Base-by-base conservation (phyloP, 169 alveolate genomes). In the Hammondia hammondi region DNA sequence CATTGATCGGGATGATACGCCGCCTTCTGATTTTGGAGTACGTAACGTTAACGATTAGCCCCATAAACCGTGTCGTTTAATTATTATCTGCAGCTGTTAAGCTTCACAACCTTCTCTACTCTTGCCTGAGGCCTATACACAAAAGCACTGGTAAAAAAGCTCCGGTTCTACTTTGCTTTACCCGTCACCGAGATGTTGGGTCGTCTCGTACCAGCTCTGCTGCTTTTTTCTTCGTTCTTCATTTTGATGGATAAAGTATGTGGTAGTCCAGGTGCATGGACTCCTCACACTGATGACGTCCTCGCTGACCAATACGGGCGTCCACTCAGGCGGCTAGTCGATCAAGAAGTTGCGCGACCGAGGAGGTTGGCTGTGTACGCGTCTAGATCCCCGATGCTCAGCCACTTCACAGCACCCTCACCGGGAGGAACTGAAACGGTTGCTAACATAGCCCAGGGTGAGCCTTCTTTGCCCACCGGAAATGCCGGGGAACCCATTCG, bases 351-450 rank as follows among this genome's bases (percentile, higher is more conserved):
- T 67, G 77, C 77, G 35, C 77, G 10, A 14, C 77, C 77, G n/a
- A 67, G 77, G 77, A 67, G 32, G 77, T 29, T 67, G 77, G 77
- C 77, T 29, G 10, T 67, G 10, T 67, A 17, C 35, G 77, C 35
- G 27, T 14, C 35, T 0, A 67, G 77, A 27, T 67, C 77, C 27
- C 77, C 85, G 5, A 21, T 73, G 85, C 85, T 73, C 10, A 0
- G 24, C 52, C 85, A 73, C 85, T 73, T 73, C 85, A 73, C 85
- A 37, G 9, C 85, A 10, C 85, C 85, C 52, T 73, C 85, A 2
- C 85, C 85, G 24, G 85, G 85, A n/a, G 85, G 85, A 5, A 0
- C 43, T 35, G 85, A n/a, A n/a, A 73, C 85, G 43, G 85, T n/a
- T 21, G 43, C 85, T 32, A 9, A 43, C 32, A 10, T 35, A 12